Conservation (phyloP, 176 grass and related monocot genomes). For the Cenchrus americanus region DNA sequence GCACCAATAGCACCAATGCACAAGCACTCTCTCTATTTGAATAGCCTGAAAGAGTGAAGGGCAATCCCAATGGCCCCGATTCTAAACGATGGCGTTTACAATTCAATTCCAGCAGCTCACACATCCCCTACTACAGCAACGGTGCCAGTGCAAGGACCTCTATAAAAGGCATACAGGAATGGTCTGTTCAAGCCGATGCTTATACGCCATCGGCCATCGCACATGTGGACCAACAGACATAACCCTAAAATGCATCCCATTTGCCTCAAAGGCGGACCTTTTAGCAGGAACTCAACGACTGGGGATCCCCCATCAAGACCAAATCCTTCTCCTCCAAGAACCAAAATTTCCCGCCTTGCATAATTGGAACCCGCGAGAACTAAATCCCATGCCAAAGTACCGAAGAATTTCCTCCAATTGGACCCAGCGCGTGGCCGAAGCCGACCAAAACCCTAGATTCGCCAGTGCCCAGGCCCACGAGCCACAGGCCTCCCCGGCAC, state of each 20-base stretch:
- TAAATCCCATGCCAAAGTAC: neutral
- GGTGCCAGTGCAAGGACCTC: too few relatives aligned
- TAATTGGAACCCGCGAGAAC: neutral
- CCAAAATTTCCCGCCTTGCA: neutral
- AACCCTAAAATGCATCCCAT: neutral
- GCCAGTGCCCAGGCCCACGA: neutral
- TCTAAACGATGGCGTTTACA: too few relatives aligned
- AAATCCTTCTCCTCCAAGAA: neutral
- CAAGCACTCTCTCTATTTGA: slow-evolving; percentile 53
- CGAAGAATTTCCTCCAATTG: neutral
- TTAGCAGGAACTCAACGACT: neutral
- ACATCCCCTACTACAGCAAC: too few relatives aligned
- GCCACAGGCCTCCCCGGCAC: neutral
- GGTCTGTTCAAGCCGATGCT: neutral
- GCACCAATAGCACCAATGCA: neutral
- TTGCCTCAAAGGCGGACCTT: neutral
- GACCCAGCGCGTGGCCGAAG: neutral
- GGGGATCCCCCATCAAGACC: neutral
- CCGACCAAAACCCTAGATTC: neutral
- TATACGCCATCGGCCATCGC: neutral
- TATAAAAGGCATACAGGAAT: neutral
- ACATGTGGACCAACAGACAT: neutral
- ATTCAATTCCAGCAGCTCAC: too few relatives aligned
- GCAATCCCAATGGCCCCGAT: too few relatives aligned
- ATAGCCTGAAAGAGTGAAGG: too few relatives aligned